Base-by-base conservation (phyloP, 306 rosid genomes). In the Dalbergia cochinchinensis region DNA sequence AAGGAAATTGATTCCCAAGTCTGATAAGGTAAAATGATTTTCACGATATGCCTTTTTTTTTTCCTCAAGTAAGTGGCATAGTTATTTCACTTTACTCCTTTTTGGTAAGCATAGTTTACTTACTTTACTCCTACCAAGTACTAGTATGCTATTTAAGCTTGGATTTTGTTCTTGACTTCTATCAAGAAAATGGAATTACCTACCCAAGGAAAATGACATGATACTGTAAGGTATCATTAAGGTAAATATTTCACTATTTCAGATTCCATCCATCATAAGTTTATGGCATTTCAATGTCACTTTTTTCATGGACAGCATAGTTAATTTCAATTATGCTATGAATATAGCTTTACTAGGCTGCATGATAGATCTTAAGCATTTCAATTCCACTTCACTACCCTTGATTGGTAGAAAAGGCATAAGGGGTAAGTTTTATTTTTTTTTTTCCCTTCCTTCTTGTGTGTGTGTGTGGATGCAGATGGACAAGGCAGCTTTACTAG, bases 401-500 rank as follows among this genome's bases (percentile, higher is more conserved):
- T 62, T 62, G 15, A 51, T 16, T 15, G 60, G 22, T 12, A 48
- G 31, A 13, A 19, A 47, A 50, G 58, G 12, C 15, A 51, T 51
- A 58, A 1, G 5, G 22, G 22, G 73, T 26, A 26, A 26, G 31
- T 1, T 26, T 26, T 26, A 1, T 26, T 26, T 26, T 26, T 26
- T 26, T 42, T 47, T 41, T 16, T 62, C 9, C 1, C 1, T 20
- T 0, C 1, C 1, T 20, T 0, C 1, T 0, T 20, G 22, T 20
- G 22, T 20, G 22, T 67, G 1, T 67, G 2, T 83, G 73, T 71
- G 83, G 39, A 15, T 85, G 85, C 85, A 94, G 97, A 92, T 94
- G 98, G 97, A 94, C 90, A 94, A 94, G 71, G 98, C 98, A 58
- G 94, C 98, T 41, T 82, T 94, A 45, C 68, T 94, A 55, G 97